Conservation (phyloP, 495 filamentous ascomycete genomes). For the Podospora comata region DNA sequence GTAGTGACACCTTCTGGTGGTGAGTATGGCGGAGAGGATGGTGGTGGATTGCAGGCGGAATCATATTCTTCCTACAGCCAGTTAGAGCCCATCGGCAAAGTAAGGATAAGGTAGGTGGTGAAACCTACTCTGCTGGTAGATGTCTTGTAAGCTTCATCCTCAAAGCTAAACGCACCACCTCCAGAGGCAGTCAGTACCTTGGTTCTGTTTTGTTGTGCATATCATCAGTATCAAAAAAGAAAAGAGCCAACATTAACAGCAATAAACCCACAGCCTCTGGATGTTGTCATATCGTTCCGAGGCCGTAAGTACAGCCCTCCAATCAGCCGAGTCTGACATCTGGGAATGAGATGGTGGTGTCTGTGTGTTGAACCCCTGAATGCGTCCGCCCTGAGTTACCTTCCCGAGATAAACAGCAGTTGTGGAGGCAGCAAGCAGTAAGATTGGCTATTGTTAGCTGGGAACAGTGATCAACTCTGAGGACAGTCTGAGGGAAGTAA, state of each 20-base stretch:
- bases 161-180: constrained; percentile 36
- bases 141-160: constrained; percentile 45
- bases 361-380: neutral
- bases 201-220: constrained; percentile 17
- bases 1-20: neutral
- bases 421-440: neutral
- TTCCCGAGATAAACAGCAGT: neutral
- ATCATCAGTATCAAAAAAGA: neutral
- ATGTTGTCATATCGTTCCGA: constrained; percentile 53
- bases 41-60: constrained; percentile 23
- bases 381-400: neutral
- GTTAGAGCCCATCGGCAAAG: constrained; percentile 19
- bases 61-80: constrained; percentile 45
- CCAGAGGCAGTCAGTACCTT: constrained; percentile 17
- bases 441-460: no score
- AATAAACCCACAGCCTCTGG: constrained; percentile 43
- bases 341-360: neutral
- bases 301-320: constrained; percentile 39
- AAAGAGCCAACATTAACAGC: no score
- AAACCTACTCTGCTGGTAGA: constrained; percentile 37
- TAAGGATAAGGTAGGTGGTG: neutral
- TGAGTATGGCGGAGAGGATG: neutral
- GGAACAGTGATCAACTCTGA: no score
- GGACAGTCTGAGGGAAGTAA: no score
- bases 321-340: constrained; percentile 22